phyloP scores from a whole-genome alignment of 2,329 filamentous ascomycete species.

The Penicillium oxalicum region DNA sequence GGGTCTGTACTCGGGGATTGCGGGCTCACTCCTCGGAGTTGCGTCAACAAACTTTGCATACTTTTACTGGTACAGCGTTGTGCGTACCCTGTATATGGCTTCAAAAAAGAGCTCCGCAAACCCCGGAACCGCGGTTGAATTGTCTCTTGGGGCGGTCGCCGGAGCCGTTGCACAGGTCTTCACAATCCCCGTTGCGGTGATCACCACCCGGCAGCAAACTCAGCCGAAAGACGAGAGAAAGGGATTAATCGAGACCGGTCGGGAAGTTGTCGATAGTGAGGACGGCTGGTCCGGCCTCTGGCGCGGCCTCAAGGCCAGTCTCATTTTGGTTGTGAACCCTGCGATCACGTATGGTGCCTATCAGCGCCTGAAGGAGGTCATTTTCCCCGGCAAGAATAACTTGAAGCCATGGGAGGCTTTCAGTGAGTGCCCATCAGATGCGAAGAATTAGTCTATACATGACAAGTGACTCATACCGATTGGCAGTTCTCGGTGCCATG shows the following conservation, averaged over 20 bases:
- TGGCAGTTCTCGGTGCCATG: constrained; percentile 75
- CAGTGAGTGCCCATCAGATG: constrained; percentile 52
- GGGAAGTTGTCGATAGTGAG: constrained; percentile 81
- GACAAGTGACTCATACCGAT: too few species aligned
- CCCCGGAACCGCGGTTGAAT: constrained; percentile 74
- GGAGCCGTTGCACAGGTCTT: constrained; percentile 91
- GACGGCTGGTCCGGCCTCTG: constrained; percentile 86
- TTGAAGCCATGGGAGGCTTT: constrained; percentile 86
- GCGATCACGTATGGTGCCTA: constrained; percentile 98
- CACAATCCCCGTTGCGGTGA: constrained; percentile 91
- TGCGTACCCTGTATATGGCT: constrained; percentile 70
- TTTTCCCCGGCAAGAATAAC: constrained; percentile 71
- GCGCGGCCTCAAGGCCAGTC: constrained; percentile 90
- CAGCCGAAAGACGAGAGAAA: constrained; percentile 79
- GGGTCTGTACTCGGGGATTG: constrained; percentile 85
- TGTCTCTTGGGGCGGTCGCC: constrained; percentile 77
- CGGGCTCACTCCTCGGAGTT: constrained; percentile 79
- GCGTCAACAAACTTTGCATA: constrained; percentile 98
- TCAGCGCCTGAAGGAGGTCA: constrained; percentile 69
- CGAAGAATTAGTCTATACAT: not conserved
- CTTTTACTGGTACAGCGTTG: constrained; percentile 97
- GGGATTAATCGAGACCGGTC: constrained; percentile 77
- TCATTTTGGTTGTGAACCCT: constrained; percentile 92
- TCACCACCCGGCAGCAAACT: constrained; percentile 94
- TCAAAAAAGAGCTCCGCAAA: constrained; percentile 53